Conservation (phyloP, 345 rosid species). For the Hibiscus tridactylites region DNA sequence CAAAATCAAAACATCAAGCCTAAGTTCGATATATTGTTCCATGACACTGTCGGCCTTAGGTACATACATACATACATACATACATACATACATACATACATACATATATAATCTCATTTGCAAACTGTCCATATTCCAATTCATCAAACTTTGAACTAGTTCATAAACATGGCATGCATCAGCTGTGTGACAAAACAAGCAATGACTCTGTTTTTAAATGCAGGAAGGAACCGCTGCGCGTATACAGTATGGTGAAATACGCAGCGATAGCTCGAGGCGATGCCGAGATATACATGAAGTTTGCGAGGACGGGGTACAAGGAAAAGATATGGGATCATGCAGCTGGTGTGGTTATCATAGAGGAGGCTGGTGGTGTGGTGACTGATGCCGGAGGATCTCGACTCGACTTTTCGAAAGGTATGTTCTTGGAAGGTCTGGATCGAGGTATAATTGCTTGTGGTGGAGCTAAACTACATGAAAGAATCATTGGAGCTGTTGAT, state of each 20-base stretch:
- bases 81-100: constrained; percentile 1
- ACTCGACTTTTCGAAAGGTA: constrained; percentile 40
- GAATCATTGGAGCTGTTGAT: constrained; percentile 38
- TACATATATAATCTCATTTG: constrained; percentile 12
- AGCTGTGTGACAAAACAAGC: neutral
- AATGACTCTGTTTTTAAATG: neutral
- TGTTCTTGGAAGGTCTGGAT: constrained; percentile 41
- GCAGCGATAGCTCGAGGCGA: constrained; percentile 53
- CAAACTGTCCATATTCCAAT: neutral
- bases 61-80: neutral
- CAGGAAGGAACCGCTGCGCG: constrained; percentile 50
- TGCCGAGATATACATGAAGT: constrained; percentile 50
- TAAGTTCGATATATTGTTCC: no score
- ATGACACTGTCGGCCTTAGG: constrained; percentile 42
- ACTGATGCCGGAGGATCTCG: constrained; percentile 43
- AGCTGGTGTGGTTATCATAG: constrained; percentile 37
- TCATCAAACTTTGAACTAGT: neutral
- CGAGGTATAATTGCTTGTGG: constrained; percentile 43
- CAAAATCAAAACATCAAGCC: no score
- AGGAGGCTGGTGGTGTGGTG: constrained; percentile 53
- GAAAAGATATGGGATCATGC: constrained; percentile 65
- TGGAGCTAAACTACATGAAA: constrained; percentile 34
- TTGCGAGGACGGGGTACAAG: constrained; percentile 46
- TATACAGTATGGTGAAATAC: constrained; percentile 54
- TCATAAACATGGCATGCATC: neutral